Evolutionary conservation across 768 basidiomycete genomes (phyloP), one percentile per base, ranked within the genome.

Genomic region (Melanogaster broomeanus): DNA sequence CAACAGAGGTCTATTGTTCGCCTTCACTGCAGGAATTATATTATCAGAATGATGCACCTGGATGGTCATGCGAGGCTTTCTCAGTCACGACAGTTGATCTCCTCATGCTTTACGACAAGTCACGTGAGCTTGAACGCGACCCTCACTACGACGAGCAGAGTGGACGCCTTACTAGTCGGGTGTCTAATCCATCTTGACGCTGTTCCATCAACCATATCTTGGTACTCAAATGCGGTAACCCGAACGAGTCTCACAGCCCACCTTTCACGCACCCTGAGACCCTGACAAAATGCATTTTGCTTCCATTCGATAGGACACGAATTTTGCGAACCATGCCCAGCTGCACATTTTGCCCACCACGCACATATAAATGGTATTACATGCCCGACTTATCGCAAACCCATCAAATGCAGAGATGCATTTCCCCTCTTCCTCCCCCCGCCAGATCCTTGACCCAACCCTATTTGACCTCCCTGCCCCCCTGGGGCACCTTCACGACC

Each of bases 331-430:
- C 64, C 60, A 47, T 68, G 67, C 34, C 43, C 70, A 9, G 61
- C 55, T 22, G 60, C 51, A 24, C 61, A 64, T 27, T 57, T 61
- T 41, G 30, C 61, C 21, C 53, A 53, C 9, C 42, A 50, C 18
- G 34, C 44, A 18, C 49, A 37, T 18, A 39, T 55, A 19, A 35
- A 13, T 28, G 52, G 27, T 22, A 45, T 49, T 19, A 53, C 56
- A 25, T 68, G 67, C 9, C 67, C 67, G n/a, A 56, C 66, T 16
- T 68, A 68, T 42, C 66, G 67, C 50, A 66, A 68, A 33, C 60
- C 59, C 21, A 35, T 68, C 37, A 56, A 34, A 34, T 61, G 58
- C 19, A 70, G 30, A 35, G 67, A 70, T 12, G 61, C 61, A 0
- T 57, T 70, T 18, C 49, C 60, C 12, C 52, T 68, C 44, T 68